Percentiles rank a stretch among this genome's conserved stretches.
These are phyloP conservation scores for Monascus ruber DNA, from an alignment of 2,329 filamentous ascomycete species.

Conservation along the genomic window DNA sequence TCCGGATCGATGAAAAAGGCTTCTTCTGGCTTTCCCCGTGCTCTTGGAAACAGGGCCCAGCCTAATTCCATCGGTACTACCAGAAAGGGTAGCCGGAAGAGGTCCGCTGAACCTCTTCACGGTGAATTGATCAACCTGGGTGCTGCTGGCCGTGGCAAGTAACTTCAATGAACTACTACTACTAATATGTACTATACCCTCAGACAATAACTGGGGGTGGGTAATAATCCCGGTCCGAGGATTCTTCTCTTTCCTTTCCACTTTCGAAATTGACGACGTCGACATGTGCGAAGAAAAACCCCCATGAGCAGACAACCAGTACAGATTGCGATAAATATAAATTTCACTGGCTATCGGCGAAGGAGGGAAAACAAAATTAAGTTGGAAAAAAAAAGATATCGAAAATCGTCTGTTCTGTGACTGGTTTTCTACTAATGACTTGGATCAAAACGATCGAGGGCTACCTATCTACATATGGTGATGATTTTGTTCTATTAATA, in stretches of 20 bases:
- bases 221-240: neutral
- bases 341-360: too few relatives aligned
- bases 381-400: too few relatives aligned
- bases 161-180: neutral
- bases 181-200: too few relatives aligned
- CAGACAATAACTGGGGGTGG: too few relatives aligned
- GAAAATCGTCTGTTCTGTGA: too few relatives aligned
- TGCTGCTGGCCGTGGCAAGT: constrained; percentile 1
- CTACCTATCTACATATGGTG: neutral
- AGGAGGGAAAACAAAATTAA: too few relatives aligned
- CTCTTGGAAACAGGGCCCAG: constrained; percentile 3
- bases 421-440: neutral
- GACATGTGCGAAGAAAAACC: too few relatives aligned
- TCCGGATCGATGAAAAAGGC: constrained; percentile 5
- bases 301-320: too few relatives aligned
- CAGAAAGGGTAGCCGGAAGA: constrained; percentile 5
- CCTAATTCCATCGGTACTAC: constrained; percentile 4
- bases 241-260: neutral
- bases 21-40: constrained; percentile 4
- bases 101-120: constrained; percentile 6
- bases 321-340: too few relatives aligned
- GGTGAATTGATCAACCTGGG: constrained; percentile 6
- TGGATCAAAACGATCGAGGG: neutral
- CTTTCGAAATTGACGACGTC: neutral
- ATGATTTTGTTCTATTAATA: too few relatives aligned